Conservation (phyloP, 495 filamentous ascomycete genomes). For the Aspergillus affinis region DNA sequence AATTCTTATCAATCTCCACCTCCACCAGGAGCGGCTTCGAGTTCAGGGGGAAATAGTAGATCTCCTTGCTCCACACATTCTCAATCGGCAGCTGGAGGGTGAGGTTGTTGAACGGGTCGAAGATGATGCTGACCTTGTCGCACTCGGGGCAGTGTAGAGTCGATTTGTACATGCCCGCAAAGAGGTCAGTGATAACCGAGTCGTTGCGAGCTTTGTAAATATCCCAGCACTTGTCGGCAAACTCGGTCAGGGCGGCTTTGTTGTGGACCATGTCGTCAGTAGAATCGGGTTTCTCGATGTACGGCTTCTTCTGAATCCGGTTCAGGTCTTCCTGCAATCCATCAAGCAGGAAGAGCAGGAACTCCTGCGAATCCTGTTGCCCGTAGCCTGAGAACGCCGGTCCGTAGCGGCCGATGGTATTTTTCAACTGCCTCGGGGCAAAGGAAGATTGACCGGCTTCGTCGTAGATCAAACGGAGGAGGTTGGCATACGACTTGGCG, state of each 20-base stretch:
- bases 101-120: constrained; percentile 94
- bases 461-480: constrained; percentile 72
- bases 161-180: constrained; percentile 97
- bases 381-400: constrained; percentile 90
- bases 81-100: constrained; percentile 88
- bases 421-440: constrained; percentile 75
- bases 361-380: constrained; percentile 97
- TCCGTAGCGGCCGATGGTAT: constrained; percentile 72
- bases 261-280: constrained; percentile 94
- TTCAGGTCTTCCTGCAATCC: constrained; percentile 94
- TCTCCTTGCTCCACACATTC: constrained; percentile 67
- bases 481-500: constrained; percentile 71
- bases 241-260: constrained; percentile 68
- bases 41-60: constrained; percentile 73
- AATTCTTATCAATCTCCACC: constrained; percentile 86
- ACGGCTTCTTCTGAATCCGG: constrained; percentile 90
- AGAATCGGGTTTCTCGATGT: constrained; percentile 96
- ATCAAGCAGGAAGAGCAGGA: constrained; percentile 93
- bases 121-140: constrained; percentile 95
- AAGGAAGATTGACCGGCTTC: constrained; percentile 58
- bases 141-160: constrained; percentile 89
- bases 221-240: constrained; percentile 84
- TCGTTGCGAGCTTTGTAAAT: constrained; percentile 93
- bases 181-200: constrained; percentile 90
- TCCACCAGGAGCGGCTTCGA: constrained; percentile 63